Conservation (phyloP, 2,329 filamentous ascomycete genomes). For the Arthrobotrys musiformis region DNA sequence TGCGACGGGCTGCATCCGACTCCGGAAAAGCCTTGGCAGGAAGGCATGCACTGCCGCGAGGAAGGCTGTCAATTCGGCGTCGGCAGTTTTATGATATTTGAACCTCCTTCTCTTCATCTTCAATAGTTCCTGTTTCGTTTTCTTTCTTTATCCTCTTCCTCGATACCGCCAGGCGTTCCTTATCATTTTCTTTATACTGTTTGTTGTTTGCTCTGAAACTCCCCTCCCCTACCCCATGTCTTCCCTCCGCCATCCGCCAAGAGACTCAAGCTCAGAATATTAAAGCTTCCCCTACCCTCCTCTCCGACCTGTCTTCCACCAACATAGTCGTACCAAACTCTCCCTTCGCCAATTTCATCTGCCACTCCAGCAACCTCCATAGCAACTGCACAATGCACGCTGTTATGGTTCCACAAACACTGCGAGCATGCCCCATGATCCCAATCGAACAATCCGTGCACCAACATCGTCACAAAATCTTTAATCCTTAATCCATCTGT, state of each 20-base stretch:
- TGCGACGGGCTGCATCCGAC: constrained; percentile 34
- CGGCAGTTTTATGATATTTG: constrained; percentile 49
- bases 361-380: constrained; percentile 29
- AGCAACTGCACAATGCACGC: constrained; percentile 45
- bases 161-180: background rate
- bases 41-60: constrained; percentile 50
- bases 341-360: constrained; percentile 41
- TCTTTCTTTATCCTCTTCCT: background rate
- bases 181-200: background rate
- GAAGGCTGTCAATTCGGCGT: constrained; percentile 36
- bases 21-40: constrained; percentile 16
- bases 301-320: constrained; percentile 36
- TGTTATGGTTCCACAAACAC: constrained; percentile 52
- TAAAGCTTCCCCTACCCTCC: constrained; percentile 30
- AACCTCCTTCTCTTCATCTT: constrained; percentile 6
- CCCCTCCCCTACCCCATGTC: constrained; percentile 37
- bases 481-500: constrained; percentile 34
- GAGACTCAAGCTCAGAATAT: constrained; percentile 38
- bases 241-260: constrained; percentile 41
- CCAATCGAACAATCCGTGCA: constrained; percentile 52
- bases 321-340: constrained; percentile 42
- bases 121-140: background rate
- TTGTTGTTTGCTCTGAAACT: constrained; percentile 38
- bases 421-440: constrained; percentile 41
- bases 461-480: constrained; percentile 41